phyloP scores from a whole-genome alignment of 2,329 filamentous ascomycete genomes.

The Harringtonia lauricola region DNA sequence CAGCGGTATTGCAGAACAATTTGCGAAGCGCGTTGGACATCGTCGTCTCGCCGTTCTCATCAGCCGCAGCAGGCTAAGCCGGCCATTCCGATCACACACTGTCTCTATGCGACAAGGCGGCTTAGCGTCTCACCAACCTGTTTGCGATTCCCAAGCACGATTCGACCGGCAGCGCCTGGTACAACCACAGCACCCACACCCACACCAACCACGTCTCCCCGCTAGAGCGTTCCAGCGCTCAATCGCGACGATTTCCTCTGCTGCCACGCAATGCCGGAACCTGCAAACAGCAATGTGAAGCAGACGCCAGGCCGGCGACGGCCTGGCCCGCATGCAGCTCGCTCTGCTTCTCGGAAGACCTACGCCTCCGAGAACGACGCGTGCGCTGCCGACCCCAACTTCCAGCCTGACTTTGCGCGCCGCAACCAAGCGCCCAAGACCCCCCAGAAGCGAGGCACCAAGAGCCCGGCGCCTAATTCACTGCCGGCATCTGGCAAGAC shows the following conservation, averaged over 20 bases:
- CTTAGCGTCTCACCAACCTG: not conserved
- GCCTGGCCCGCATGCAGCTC: constrained; percentile 25
- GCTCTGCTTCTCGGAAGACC: constrained; percentile 33
- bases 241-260: not conserved
- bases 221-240: not conserved
- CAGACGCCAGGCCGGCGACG: constrained; percentile 29
- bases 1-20: no score
- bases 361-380: constrained; percentile 50
- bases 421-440: constrained; percentile 6
- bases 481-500: constrained; percentile 15
- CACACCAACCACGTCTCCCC: not conserved
- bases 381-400: constrained; percentile 20
- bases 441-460: constrained; percentile 15
- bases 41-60: no score
- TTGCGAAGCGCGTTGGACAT: no score
- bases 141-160: not conserved
- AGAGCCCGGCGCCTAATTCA: constrained; percentile 16
- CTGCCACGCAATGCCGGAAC: constrained; percentile 21
- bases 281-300: constrained; percentile 10
- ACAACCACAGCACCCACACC: not conserved
- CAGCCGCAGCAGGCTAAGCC: no score
- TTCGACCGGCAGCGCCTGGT: not conserved
- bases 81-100: not conserved
- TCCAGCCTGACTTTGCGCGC: constrained; percentile 20
- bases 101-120: constrained; percentile 2